These are phyloP conservation scores for Bipolaris oryzae DNA, from an alignment of 2,329 filamentous ascomycete genomes.

Conservation along the genomic window DNA sequence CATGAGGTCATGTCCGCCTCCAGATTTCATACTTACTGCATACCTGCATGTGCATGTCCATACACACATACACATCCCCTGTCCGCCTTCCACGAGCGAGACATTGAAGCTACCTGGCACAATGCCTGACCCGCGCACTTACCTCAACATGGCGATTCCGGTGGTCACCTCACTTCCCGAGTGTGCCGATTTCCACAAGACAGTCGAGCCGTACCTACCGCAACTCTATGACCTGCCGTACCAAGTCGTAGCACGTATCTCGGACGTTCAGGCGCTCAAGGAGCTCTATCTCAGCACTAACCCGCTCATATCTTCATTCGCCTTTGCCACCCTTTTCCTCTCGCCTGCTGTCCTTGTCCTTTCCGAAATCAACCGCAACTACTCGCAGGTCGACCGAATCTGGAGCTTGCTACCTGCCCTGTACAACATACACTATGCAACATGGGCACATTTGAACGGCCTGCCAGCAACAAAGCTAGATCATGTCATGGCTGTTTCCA, in stretches of 20 bases:
- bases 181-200: slow-evolving; percentile 75
- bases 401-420: slow-evolving; percentile 91
- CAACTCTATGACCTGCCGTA: slow-evolving; percentile 57
- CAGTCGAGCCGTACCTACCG: slow-evolving; percentile 79
- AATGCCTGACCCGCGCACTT: slow-evolving; percentile 53
- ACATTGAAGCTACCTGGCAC: slow-evolving; percentile 11
- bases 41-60: not conserved
- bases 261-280: slow-evolving; percentile 66
- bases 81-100: not conserved
- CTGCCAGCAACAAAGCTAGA: slow-evolving; percentile 74
- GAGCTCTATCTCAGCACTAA: slow-evolving; percentile 84
- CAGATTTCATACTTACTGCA: not conserved
- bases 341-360: slow-evolving; percentile 73
- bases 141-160: slow-evolving; percentile 63
- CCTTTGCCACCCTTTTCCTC: slow-evolving; percentile 71
- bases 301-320: slow-evolving; percentile 77
- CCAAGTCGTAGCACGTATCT: slow-evolving; percentile 60
- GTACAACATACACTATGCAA: slow-evolving; percentile 81
- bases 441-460: slow-evolving; percentile 80
- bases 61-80: slow-evolving; percentile 6
- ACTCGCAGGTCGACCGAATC: slow-evolving; percentile 91
- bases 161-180: slow-evolving; percentile 72
- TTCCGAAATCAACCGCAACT: slow-evolving; percentile 89
- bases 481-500: slow-evolving; percentile 70
- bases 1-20: slow-evolving; percentile 36